phyloP scores from a whole-genome alignment of 345 rosid species.

The Rhodomyrtus tomentosa region DNA sequence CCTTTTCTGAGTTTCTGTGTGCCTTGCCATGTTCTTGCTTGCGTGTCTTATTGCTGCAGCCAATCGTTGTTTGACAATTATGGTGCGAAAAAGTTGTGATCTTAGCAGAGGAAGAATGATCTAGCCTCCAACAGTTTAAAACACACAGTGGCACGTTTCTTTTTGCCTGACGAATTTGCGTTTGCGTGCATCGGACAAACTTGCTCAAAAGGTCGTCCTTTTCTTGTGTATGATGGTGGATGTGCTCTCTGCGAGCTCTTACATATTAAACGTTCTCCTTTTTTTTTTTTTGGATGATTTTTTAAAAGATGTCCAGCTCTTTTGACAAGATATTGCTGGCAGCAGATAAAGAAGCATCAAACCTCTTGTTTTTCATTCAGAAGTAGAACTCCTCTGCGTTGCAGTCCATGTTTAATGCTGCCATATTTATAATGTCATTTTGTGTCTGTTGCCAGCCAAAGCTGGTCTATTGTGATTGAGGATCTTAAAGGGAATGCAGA shows the following conservation, averaged over 20 bases:
- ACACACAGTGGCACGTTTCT: background rate
- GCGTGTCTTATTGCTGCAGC: background rate
- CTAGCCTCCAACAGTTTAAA: background rate
- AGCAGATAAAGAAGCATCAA: background rate
- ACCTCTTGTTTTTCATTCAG: background rate
- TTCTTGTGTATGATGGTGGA: background rate
- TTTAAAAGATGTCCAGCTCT: background rate
- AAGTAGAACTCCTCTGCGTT: background rate
- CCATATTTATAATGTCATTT: background rate
- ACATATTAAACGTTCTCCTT: background rate
- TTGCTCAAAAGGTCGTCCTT: background rate
- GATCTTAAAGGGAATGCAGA: background rate
- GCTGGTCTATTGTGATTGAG: background rate
- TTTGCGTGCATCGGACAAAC: background rate
- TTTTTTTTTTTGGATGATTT: background rate
- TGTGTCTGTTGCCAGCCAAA: background rate
- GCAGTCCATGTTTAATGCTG: background rate
- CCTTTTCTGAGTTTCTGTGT: background rate
- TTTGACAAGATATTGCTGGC: background rate
- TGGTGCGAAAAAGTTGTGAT: background rate
- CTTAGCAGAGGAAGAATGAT: background rate
- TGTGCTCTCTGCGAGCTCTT: background rate
- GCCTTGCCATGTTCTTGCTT: background rate
- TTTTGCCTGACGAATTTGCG: background rate
- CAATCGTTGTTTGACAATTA: background rate